Evolutionary conservation across 2,329 filamentous ascomycete species (phyloP), one percentile per base, ranked within the genome.

Genomic region (Acarospora socialis): DNA sequence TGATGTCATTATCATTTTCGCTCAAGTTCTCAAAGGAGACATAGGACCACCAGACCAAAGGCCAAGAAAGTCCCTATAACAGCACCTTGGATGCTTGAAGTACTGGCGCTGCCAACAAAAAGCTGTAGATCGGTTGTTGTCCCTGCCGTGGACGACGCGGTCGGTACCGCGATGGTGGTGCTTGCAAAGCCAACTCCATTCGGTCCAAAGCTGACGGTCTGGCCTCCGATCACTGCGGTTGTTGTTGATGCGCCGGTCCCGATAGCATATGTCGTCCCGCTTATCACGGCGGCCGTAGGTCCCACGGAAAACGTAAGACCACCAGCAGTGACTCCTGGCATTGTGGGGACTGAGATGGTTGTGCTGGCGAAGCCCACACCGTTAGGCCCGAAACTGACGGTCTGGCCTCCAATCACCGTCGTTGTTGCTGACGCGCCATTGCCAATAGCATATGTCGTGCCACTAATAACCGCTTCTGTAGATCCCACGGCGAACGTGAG

Each of bases 171-270:
- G 19, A 65, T 51, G 0, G 61, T 61, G 15, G 43, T 48, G 7
- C 34, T 40, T 13, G 56, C 55, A 23, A 68, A 52, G 4, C 51
- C 50, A 5, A 73, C 51, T n/a, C 68, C 70, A 2, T 46, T 46
- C 0, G 68, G 59, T 1, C 60, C 65, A 25, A 71, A 60, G 0
- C 59, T 67, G 17, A 75, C 50, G 0, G 57, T 66, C 46, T 71
- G 56, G 1, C 63, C 62, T 4, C 57, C 62, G 3, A 69, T 51
- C 1, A 63, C 52, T 1, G 60, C 63, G 0, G 61, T 70, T 1
- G 52, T 61, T 7, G 46, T 46, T n/a, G 47, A 47, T 2, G 55
- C 52, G 7, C 54, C 56, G 0, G 62, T 55, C 0, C 66, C 67
- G 29, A 73, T 49, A 2, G 61, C 66, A 42, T 68, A 71, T 0